Evolutionary conservation across 2,329 filamentous ascomycete species (phyloP).

Genomic region (Epichloe brachyelytri): DNA sequence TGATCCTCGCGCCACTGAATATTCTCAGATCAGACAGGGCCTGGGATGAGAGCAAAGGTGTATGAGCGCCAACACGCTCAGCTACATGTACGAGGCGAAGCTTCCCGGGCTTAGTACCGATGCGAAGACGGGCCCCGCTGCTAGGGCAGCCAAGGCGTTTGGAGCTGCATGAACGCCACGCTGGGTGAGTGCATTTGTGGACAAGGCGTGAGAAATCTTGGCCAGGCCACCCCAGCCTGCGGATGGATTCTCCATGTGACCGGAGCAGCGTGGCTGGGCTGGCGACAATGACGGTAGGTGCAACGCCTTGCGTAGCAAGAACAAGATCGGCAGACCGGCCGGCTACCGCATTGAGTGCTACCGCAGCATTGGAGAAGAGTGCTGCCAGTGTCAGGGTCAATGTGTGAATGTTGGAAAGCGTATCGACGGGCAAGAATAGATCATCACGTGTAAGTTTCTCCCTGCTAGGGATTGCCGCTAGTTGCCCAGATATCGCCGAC

Average conservation of each 20-base stretch:
- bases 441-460: constrained; percentile 66
- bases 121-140: constrained; percentile 41
- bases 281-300: constrained; percentile 72
- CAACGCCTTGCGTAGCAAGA: constrained; percentile 58
- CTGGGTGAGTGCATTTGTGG: constrained; percentile 54
- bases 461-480: constrained; percentile 59
- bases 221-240: constrained; percentile 50
- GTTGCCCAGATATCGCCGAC: constrained; percentile 69
- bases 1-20: constrained; percentile 64
- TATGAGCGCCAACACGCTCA: constrained; percentile 52
- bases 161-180: constrained; percentile 59
- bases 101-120: constrained; percentile 55
- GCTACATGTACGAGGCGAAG: constrained; percentile 72
- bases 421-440: constrained; percentile 73
- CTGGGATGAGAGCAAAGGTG: constrained; percentile 51
- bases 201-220: constrained; percentile 56
- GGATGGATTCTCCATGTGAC: constrained; percentile 49
- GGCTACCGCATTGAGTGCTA: constrained; percentile 82
- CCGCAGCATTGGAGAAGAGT: constrained; percentile 69
- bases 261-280: constrained; percentile 60
- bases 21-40: constrained; percentile 71
- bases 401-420: constrained; percentile 66
- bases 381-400: constrained; percentile 70
- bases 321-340: constrained; percentile 58
- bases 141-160: constrained; percentile 33